Evolutionary conservation across 495 filamentous ascomycete genomes (phyloP), one percentile per base, ranked within the genome.

Genomic region (Aspergillus nidulans): DNA sequence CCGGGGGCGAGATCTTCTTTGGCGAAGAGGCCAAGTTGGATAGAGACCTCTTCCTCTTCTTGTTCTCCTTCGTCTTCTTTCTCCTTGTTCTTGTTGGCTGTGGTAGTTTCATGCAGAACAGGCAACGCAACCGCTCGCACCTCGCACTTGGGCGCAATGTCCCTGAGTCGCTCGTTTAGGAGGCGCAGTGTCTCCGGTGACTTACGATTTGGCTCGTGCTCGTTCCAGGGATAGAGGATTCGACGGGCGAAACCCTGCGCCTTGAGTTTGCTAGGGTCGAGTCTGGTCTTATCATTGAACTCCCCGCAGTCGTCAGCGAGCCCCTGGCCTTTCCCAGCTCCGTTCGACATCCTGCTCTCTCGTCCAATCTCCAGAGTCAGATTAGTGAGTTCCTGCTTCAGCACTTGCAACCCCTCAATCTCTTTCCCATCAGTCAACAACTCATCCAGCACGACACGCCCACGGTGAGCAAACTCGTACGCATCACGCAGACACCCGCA

Each of bases 201-300:
- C 60, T 90, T 88, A 44, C 94, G 83, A 67, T 97, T 84, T 0
- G 91, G 91, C 63, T 98, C 95, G 61, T 94, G 78, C 19, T 75
- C 63, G 66, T 97, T 97, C 94, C 94, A 98, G 13, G 91, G 89
- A 68, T 98, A 98, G 15, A 96, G 76, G 63, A 97, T 88, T 16
- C 94, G 78, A 21, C 91, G 85, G 36, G 90, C 91, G 53, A 81
- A 76, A 2, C 91, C 90, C 58, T 84, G 81, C 25, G 92, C 87
- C 6, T 85, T 85, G 0, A 89, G 74, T 18, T 77, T 59, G 47
- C 75, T 75, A 7, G 77, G 61, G 54, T 81, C 67, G 46, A 84
- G 30, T 77, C 60, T 6, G n/a, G n/a, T n/a, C n/a, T n/a, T 13
- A 34, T 13, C 30, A 5, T 34, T 12, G 30, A 6, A 6, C 4